Evolutionary conservation across 2,329 filamentous ascomycete species (phyloP).

Genomic region (Metarhizium album): DNA sequence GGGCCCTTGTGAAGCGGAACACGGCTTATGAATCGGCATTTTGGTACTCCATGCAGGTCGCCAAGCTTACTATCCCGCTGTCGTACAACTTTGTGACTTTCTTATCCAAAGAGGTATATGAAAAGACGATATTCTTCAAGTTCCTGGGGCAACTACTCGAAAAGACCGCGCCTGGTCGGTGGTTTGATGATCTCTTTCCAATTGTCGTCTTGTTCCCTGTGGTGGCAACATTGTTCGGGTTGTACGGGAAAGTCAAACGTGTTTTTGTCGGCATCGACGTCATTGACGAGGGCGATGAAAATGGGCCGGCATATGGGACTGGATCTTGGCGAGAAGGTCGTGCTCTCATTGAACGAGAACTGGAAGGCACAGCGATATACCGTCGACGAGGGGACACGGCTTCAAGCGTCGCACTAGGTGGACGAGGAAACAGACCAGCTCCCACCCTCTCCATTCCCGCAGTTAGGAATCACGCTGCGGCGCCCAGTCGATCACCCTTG

Average conservation of each 20-base stretch:
- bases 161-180: constrained; percentile 68
- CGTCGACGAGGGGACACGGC: constrained; percentile 35
- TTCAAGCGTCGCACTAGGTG: constrained; percentile 19
- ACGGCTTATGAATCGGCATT: constrained; percentile 89
- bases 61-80: constrained; percentile 82
- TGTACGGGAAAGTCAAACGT: constrained; percentile 74
- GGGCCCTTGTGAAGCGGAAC: constrained; percentile 79
- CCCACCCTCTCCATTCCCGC: constrained; percentile 40
- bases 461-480: constrained; percentile 22
- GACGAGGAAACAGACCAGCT: constrained; percentile 23
- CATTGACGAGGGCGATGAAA: constrained; percentile 62
- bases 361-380: constrained; percentile 51
- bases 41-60: constrained; percentile 91
- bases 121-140: constrained; percentile 71
- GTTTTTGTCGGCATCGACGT: constrained; percentile 68
- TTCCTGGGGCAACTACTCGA: constrained; percentile 80
- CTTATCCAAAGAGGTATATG: constrained; percentile 60
- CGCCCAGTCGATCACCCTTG: constrained; percentile 31
- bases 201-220: constrained; percentile 81
- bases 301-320: constrained; percentile 55
- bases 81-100: constrained; percentile 97
- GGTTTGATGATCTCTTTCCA: constrained; percentile 84
- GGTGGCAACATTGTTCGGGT: constrained; percentile 72
- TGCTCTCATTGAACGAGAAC: constrained; percentile 78
- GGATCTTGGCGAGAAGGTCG: constrained; percentile 87